Evolutionary conservation across 2,329 filamentous ascomycete species (phyloP).

Genomic region (Arachnopeziza araneosa): DNA sequence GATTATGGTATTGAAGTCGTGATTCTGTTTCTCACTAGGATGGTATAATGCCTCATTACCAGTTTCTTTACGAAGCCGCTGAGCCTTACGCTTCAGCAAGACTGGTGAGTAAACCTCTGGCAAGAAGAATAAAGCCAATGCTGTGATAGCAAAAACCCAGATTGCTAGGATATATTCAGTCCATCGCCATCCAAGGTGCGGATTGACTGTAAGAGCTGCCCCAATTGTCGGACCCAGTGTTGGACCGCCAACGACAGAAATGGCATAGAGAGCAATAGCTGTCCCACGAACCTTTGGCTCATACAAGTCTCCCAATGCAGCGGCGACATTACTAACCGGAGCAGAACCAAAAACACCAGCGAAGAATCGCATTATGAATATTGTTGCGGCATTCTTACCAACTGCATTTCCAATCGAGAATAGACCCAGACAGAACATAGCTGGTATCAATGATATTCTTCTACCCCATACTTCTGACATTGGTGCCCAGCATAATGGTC

Average conservation of each 20-base stretch:
- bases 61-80: slow-evolving; percentile 52
- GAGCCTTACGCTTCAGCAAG: slow-evolving; percentile 57
- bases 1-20: slow-evolving; percentile 17
- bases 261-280: slow-evolving; percentile 41
- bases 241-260: slow-evolving; percentile 39
- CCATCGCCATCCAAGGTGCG: slow-evolving; percentile 46
- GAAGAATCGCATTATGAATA: slow-evolving; percentile 56
- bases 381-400: slow-evolving; percentile 41
- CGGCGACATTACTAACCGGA: slow-evolving; percentile 49
- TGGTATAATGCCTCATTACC: slow-evolving; percentile 49
- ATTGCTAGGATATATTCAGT: slow-evolving; percentile 33
- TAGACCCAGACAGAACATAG: slow-evolving; percentile 36
- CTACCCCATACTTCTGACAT: slow-evolving; percentile 56
- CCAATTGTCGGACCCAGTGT: slow-evolving; percentile 43
- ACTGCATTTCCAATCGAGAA: slow-evolving; percentile 48
- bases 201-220: slow-evolving; percentile 42
- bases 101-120: slow-evolving; percentile 60
- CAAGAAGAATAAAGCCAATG: slow-evolving; percentile 52
- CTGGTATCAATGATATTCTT: slow-evolving; percentile 47
- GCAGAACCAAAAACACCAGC: slow-evolving; percentile 52
- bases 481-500: slow-evolving; percentile 34
- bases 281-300: slow-evolving; percentile 42
- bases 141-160: slow-evolving; percentile 55
- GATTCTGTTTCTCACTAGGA: slow-evolving; percentile 18
- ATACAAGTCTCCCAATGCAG: slow-evolving; percentile 41